Percentiles rank a stretch among this genome's conserved stretches.
Conservation (phyloP, 495 filamentous ascomycete genomes). For the Aspergillus indologenus region DNA sequence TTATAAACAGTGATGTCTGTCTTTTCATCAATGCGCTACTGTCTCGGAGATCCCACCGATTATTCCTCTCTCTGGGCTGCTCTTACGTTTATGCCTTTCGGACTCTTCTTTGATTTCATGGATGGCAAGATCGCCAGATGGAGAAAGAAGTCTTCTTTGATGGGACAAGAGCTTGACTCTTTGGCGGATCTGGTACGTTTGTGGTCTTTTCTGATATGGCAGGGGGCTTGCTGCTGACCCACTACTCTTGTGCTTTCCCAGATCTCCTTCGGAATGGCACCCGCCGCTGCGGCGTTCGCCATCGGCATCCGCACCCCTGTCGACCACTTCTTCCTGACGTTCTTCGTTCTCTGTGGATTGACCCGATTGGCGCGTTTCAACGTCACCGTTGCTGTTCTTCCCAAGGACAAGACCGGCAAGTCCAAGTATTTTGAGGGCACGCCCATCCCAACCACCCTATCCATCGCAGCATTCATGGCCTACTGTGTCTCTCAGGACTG, state of each 20-base stretch:
- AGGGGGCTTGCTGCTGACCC: constrained; percentile 5
- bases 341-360: constrained; percentile 93
- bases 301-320: constrained; percentile 82
- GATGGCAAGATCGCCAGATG: constrained; percentile 94
- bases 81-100: constrained; percentile 85
- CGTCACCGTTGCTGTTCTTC: constrained; percentile 81
- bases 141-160: constrained; percentile 91
- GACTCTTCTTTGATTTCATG: constrained; percentile 97
- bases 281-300: constrained; percentile 81
- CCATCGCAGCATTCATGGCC: constrained; percentile 78
- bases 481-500: constrained; percentile 83
- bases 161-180: constrained; percentile 98
- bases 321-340: constrained; percentile 80
- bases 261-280: constrained; percentile 95
- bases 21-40: constrained; percentile 94
- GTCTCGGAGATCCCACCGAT: constrained; percentile 67
- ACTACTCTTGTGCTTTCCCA: constrained; percentile 31
- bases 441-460: constrained; percentile 86
- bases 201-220: background rate
- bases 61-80: constrained; percentile 71
- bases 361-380: constrained; percentile 96
- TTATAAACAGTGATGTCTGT: constrained; percentile 72
- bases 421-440: constrained; percentile 94
- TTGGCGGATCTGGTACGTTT: constrained; percentile 82
- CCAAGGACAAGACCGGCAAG: constrained; percentile 89